Conservation (phyloP, 345 rosid species). For the Brassica carinata region DNA sequence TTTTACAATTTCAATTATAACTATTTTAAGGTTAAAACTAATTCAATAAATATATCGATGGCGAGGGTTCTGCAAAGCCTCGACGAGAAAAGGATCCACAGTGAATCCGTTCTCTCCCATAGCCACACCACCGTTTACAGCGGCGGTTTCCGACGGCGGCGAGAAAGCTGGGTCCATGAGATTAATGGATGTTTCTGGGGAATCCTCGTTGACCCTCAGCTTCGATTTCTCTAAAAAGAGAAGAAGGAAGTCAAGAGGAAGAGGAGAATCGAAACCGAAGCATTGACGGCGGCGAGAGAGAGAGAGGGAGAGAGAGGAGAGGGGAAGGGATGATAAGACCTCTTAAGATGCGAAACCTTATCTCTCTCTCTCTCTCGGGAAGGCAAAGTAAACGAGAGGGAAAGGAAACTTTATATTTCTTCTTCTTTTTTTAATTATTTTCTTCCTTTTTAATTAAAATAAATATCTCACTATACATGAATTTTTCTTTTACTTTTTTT, state of each 20-base stretch:
- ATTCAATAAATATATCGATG: slow-evolving; percentile 45
- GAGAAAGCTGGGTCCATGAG: slow-evolving; percentile 15
- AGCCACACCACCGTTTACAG: not conserved
- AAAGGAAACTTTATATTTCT: not conserved
- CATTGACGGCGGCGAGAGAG: slow-evolving; percentile 16
- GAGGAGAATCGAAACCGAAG: slow-evolving; percentile 24
- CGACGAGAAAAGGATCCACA: slow-evolving; percentile 86
- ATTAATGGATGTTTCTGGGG: slow-evolving; percentile 9
- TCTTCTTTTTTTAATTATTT: not conserved
- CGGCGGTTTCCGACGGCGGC: not conserved
- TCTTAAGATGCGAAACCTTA: slow-evolving; percentile 27
- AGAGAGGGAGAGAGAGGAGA: slow-evolving; percentile 13
- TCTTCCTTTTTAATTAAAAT: not conserved
- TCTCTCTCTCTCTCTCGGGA: slow-evolving; percentile 10
- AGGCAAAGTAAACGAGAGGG: not conserved
- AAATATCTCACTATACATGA: not conserved
- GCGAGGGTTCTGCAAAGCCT: slow-evolving; percentile 84
- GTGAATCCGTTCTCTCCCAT: slow-evolving; percentile 46
- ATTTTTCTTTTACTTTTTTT: no score
- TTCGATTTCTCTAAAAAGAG: slow-evolving; percentile 29
- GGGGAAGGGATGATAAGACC: not conserved
- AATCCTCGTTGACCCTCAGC: not conserved
- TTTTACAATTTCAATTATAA: not conserved
- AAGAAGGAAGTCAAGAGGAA: slow-evolving; percentile 21
- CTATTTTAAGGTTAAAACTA: not conserved